Percentiles rank a stretch among this genome's conserved stretches.
phyloP scores from a whole-genome alignment of 768 basidiomycete genomes.

The Imleria badia region DNA sequence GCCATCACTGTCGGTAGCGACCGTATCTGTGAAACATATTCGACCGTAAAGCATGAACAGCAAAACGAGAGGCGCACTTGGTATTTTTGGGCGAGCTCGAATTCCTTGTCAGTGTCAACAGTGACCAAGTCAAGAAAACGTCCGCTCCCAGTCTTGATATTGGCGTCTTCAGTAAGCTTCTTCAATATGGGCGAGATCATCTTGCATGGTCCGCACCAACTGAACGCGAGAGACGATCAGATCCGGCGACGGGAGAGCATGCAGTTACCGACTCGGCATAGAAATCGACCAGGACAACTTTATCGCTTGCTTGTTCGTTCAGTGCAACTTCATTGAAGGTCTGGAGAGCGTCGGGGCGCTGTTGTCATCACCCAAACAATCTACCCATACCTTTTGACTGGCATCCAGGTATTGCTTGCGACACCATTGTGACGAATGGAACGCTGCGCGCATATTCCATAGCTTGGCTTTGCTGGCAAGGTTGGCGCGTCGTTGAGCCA shows the following conservation, averaged over 20 bases:
- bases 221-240: constrained; percentile 27
- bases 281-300: constrained; percentile 72
- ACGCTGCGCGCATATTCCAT: constrained; percentile 18
- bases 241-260: not conserved
- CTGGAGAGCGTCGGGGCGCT: constrained; percentile 21
- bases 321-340: constrained; percentile 34
- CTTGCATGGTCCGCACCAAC: constrained; percentile 82
- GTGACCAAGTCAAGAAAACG: constrained; percentile 69
- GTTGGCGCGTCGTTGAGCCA: constrained; percentile 4
- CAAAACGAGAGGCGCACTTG: constrained; percentile 33
- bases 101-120: constrained; percentile 58
- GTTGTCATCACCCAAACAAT: not conserved
- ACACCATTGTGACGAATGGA: constrained; percentile 42
- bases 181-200: constrained; percentile 69
- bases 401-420: constrained; percentile 45
- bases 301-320: constrained; percentile 39
- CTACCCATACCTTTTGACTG: constrained; percentile 39
- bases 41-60: not conserved
- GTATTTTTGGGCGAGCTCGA: constrained; percentile 49
- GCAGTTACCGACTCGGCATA: constrained; percentile 67
- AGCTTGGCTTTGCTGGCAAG: constrained; percentile 23
- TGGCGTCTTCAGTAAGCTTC: constrained; percentile 48
- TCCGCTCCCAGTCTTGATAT: constrained; percentile 50
- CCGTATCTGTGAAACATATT: constrained; percentile 48
- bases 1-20: constrained; percentile 81